Base-by-base conservation (phyloP, 106 monocot species). In the Acorus gramineus region DNA sequence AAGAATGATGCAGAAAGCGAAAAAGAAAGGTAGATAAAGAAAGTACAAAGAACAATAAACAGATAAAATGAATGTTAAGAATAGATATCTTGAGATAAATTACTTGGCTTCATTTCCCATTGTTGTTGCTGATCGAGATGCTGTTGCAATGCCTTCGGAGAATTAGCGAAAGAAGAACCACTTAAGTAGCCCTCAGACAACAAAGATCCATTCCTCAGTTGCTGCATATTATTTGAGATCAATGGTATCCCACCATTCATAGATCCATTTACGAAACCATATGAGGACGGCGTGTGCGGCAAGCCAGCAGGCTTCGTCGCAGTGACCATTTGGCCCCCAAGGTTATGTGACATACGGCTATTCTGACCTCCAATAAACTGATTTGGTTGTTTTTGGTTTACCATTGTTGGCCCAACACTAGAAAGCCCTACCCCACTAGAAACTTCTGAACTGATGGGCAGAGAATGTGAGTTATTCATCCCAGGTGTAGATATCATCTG, bases 401-500 rank as follows among this genome's bases (percentile, higher is more conserved):
- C 73, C 58, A 73, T 64, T 69, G 65, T 60, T 46, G 85, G 60
- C 11, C 86, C 94, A 12, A 81, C 49, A 42, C 60, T 66, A 50
- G 83, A 68, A 57, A 73, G 69, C 52, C 79, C 78, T 68, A 60
- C 66, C 11, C 80, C 84, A 80, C 67, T 80, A 52, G 74, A 71
- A 65, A 11, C 66, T 47, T 74, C 79, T 58, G 85, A 73, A 66
- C 76, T 81, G 55, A 77, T 58, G 8, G 87, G 6, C 50, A 73
- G 54, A n/a, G 71, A 61, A 56, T 80, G 77, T 62, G 62, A 57
- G 79, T 81, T 81, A 63, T 73, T 92, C 44, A 92, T 86, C 50
- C 98, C 92, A 66, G 92, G 98, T 49, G 98, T 89, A 45, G 92
- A 92, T 6, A 99, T 89, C 92, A 99, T 92, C 59, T 88, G 91